phyloP scores from a whole-genome alignment of 352 stramenopile species.

The Phytophthora pinifolia region DNA sequence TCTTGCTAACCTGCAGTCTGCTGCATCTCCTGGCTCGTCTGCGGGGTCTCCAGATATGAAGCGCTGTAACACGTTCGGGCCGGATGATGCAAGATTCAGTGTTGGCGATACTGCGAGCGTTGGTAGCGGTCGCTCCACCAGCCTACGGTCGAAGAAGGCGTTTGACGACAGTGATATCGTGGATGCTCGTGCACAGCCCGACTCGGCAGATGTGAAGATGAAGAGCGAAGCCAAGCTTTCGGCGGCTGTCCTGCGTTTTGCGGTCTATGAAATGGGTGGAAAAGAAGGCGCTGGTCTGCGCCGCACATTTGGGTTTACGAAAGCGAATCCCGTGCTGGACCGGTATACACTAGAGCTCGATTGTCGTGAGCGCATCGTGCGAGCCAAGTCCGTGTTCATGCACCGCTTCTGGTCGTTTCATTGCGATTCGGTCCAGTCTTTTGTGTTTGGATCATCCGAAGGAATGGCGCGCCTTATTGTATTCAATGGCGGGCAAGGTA shows the following conservation, averaged over 20 bases:
- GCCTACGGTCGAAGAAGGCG: slow-evolving; percentile 45
- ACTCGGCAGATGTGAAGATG: slow-evolving; percentile 29
- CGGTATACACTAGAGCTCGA: slow-evolving; percentile 82
- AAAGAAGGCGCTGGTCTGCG: slow-evolving; percentile 59
- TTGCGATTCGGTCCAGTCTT: slow-evolving; percentile 61
- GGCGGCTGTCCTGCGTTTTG: slow-evolving; percentile 70
- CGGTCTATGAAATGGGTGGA: slow-evolving; percentile 68
- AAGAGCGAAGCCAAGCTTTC: slow-evolving; percentile 44
- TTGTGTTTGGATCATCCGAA: slow-evolving; percentile 39
- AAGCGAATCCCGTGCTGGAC: slow-evolving; percentile 69
- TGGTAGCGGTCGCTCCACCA: slow-evolving; percentile 28
- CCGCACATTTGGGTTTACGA: slow-evolving; percentile 65
- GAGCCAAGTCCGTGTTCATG: slow-evolving; percentile 83
- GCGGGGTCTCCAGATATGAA: slow-evolving; percentile 22
- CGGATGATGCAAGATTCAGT: slow-evolving; percentile 14
- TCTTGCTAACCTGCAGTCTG: slow-evolving; percentile 50
- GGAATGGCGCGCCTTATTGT: slow-evolving; percentile 52
- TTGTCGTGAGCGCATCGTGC: slow-evolving; percentile 66
- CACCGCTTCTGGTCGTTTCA: slow-evolving; percentile 81
- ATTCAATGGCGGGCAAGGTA: slow-evolving; percentile 54
- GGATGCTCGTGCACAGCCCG: slow-evolving; percentile 38
- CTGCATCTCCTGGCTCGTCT: slow-evolving; percentile 25
- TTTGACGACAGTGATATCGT: slow-evolving; percentile 88
- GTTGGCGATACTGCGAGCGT: slow-evolving; percentile 17
- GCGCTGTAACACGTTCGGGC: slow-evolving; percentile 30